phyloP scores from a whole-genome alignment of 2,329 filamentous ascomycete species.

The Zalaria obscura region DNA sequence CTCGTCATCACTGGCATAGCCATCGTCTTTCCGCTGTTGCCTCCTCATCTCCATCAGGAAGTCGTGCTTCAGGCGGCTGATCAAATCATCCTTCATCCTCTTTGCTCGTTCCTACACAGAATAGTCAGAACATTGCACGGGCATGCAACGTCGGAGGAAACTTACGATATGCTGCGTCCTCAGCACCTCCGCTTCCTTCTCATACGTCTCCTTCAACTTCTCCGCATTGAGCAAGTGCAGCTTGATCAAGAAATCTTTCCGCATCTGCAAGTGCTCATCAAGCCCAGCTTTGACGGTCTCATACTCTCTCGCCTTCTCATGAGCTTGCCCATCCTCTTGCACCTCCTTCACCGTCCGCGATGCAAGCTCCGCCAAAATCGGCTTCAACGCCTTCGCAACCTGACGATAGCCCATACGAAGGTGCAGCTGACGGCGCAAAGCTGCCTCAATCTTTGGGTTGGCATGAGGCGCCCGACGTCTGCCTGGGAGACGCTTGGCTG shows the following conservation, averaged over 20 bases:
- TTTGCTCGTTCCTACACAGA: slow-evolving; percentile 6
- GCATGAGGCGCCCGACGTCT: slow-evolving; percentile 33
- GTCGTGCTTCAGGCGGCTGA: slow-evolving; percentile 15
- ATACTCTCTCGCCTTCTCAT: slow-evolving; percentile 42
- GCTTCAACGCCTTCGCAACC: slow-evolving; percentile 49
- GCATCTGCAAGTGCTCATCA: slow-evolving; percentile 27
- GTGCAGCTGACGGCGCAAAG: slow-evolving; percentile 45
- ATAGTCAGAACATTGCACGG: slow-evolving; percentile 11
- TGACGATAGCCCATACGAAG: slow-evolving; percentile 51
- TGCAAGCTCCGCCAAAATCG: slow-evolving; percentile 50
- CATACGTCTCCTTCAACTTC: slow-evolving; percentile 20
- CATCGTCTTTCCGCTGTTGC: slow-evolving; percentile 18
- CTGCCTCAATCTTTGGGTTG: slow-evolving; percentile 29
- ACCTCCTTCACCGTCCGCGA: slow-evolving; percentile 45
- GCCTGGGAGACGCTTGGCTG: slow-evolving; percentile 12
- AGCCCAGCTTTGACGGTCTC: slow-evolving; percentile 37
- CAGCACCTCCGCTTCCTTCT: slow-evolving; percentile 20
- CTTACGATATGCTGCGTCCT: slow-evolving; percentile 23
- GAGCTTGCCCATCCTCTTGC: slow-evolving; percentile 37
- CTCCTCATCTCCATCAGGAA: slow-evolving; percentile 22
- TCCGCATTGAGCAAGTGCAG: slow-evolving; percentile 22
- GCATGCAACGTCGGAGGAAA: slow-evolving; percentile 17
- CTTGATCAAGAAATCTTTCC: slow-evolving; percentile 23
- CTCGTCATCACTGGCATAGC: slow-evolving; percentile 26
- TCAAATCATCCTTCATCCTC: slow-evolving; percentile 12